Conservation (phyloP, 2,329 filamentous ascomycete species). For the Hymenoscyphus linearis region DNA sequence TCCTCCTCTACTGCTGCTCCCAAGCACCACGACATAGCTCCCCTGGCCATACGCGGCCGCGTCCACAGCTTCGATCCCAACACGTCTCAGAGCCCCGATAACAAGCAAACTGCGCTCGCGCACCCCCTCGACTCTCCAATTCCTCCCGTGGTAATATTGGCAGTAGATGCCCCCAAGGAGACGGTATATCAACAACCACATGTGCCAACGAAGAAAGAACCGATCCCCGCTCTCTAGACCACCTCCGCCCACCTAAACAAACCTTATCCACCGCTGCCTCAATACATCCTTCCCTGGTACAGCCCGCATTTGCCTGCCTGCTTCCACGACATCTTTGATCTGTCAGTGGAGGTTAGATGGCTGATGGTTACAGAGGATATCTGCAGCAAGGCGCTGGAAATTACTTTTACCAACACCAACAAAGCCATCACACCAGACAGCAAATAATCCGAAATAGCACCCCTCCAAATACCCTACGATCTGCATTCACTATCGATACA, state of each 20-base stretch:
- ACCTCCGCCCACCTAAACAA: slow-evolving; percentile 23
- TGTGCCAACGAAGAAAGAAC: slow-evolving; percentile 33
- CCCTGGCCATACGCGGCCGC: slow-evolving; percentile 4
- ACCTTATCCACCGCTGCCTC: slow-evolving; percentile 7
- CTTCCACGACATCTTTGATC: slow-evolving; percentile 23
- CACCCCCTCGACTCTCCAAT: slow-evolving; percentile 8
- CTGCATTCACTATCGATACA: slow-evolving; percentile 36
- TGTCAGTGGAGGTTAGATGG: slow-evolving; percentile 49
- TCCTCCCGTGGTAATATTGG: slow-evolving; percentile 6
- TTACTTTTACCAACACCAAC: slow-evolving; percentile 49
- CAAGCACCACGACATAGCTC: slow-evolving; percentile 1
- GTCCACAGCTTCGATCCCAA: not conserved
- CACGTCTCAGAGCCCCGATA: not conserved
- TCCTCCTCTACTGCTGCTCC: not conserved
- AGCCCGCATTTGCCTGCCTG: slow-evolving; percentile 23
- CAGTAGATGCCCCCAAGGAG: slow-evolving; percentile 24
- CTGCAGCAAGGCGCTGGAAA: slow-evolving; percentile 53
- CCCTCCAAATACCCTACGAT: slow-evolving; percentile 40
- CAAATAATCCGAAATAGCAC: slow-evolving; percentile 37
- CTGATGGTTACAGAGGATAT: slow-evolving; percentile 65
- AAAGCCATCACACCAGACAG: slow-evolving; percentile 39
- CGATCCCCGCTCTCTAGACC: slow-evolving; percentile 26
- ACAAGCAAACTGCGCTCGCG: slow-evolving; percentile 2
- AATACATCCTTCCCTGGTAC: slow-evolving; percentile 8
- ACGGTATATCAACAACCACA: slow-evolving; percentile 26